Evolutionary conservation across 75 land plant species (phyloP).

Genomic region (Cupressus sempervirens): DNA sequence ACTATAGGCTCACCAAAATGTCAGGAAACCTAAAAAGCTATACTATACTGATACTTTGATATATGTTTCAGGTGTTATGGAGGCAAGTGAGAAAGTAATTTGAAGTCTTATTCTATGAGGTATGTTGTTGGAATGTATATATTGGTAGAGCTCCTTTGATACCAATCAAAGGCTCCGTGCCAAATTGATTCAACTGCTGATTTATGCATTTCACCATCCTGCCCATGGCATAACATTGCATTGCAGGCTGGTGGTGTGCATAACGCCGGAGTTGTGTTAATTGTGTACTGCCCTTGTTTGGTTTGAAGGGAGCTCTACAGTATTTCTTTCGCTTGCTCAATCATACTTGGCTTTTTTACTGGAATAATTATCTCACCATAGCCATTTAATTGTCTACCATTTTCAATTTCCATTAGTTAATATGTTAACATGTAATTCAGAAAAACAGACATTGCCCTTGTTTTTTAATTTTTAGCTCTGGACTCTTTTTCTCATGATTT

Average conservation of each 20-base stretch:
- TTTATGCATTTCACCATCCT: slow-evolving; percentile 8
- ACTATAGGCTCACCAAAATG: not conserved
- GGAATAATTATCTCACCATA: no score
- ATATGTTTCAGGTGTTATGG: no score
- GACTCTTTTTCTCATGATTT: no score
- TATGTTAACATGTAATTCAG: no score
- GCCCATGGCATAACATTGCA: not conserved
- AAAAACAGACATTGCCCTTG: no score
- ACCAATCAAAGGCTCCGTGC: slow-evolving; percentile 9
- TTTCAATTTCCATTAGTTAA: no score
- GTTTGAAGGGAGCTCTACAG: slow-evolving; percentile 15
- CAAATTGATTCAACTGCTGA: slow-evolving; percentile 9
- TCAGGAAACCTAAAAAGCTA: not conserved
- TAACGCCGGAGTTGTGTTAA: slow-evolving; percentile 12
- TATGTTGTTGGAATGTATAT: not conserved
- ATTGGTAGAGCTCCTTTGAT: slow-evolving; percentile 11
- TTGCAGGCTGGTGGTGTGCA: slow-evolving; percentile 9
- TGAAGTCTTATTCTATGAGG: no score
- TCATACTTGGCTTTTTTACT: no score
- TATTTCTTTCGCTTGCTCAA: not conserved
- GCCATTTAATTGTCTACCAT: no score
- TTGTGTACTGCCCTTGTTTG: slow-evolving; percentile 10
- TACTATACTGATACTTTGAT: no score
- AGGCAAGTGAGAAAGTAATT: no score
- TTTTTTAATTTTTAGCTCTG: no score